phyloP scores from a whole-genome alignment of 768 basidiomycete species.

The Grammothele lineata region DNA sequence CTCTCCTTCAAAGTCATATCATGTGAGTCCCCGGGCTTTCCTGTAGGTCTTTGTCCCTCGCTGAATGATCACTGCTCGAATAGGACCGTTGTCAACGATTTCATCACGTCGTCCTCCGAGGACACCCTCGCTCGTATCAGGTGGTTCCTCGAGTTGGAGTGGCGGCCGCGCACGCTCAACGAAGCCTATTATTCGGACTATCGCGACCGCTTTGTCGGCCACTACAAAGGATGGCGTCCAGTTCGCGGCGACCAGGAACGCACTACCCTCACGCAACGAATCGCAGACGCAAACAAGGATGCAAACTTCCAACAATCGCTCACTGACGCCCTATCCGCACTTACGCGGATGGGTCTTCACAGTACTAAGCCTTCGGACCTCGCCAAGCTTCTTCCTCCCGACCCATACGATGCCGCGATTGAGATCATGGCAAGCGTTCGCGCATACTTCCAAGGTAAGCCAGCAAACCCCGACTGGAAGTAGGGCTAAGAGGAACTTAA shows the following conservation, averaged over 20 bases:
- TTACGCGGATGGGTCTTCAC: constrained; percentile 29
- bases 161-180: constrained; percentile 45
- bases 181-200: constrained; percentile 47
- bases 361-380: constrained; percentile 40
- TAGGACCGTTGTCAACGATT: constrained; percentile 49
- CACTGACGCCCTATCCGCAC: constrained; percentile 29
- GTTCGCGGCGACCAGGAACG: neutral
- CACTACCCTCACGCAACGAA: constrained; percentile 1
- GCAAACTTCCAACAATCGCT: constrained; percentile 22
- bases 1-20: constrained; percentile 46
- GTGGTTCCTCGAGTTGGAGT: constrained; percentile 49
- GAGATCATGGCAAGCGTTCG: constrained; percentile 68
- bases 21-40: constrained; percentile 27
- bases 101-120: constrained; percentile 41
- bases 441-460: constrained; percentile 70
- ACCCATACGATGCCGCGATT: constrained; percentile 52
- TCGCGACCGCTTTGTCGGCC: constrained; percentile 25
- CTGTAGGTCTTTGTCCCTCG: too few species aligned
- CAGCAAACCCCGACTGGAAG: neutral
- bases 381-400: constrained; percentile 44
- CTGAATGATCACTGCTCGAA: too few species aligned
- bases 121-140: constrained; percentile 37
- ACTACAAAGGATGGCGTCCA: constrained; percentile 21
- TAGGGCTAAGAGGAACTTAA: neutral
- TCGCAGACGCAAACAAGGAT: neutral